phyloP scores from a whole-genome alignment of 163 green algal species.

The Scenedesmus sp. region DNA sequence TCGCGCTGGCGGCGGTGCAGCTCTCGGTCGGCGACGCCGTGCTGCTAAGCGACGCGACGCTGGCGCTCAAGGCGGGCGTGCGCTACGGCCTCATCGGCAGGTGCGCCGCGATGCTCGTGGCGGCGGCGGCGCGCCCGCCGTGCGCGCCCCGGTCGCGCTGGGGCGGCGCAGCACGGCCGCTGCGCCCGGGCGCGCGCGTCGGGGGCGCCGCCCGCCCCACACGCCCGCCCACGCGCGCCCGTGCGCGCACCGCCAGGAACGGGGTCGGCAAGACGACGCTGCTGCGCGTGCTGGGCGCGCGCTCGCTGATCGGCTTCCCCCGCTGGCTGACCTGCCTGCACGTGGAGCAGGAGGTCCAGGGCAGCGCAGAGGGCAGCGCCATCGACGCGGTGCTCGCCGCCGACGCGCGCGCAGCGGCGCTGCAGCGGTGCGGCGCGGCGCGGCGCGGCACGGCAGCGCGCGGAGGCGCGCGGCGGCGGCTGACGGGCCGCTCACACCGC shows the following conservation, averaged over 20 bases:
- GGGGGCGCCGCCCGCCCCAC: no score
- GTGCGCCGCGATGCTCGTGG: no score
- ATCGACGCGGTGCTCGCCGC: constrained; percentile 41
- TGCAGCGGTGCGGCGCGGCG: constrained; percentile 13
- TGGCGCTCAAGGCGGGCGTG: constrained; percentile 49
- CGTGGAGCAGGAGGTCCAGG: constrained; percentile 22
- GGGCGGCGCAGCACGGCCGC: no score
- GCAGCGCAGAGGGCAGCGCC: neutral
- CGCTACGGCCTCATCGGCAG: constrained; percentile 65
- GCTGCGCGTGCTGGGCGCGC: constrained; percentile 44
- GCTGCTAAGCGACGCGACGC: constrained; percentile 56
- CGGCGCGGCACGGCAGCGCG: neutral
- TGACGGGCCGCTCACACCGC: no score
- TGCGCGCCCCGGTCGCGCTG: no score
- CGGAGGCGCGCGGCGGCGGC: neutral
- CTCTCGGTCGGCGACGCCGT: constrained; percentile 36
- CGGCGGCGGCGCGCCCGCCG: no score
- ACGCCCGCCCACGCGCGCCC: no score
- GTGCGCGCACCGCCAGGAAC: constrained; percentile 11
- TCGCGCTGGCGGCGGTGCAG: constrained; percentile 46
- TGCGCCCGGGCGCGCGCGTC: no score
- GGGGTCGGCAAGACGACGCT: constrained; percentile 63
- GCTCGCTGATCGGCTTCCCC: constrained; percentile 28
- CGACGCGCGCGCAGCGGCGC: constrained; percentile 11
- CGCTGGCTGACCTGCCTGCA: constrained; percentile 26